A percentile compares a stretch with the other conserved stretches of the same genome.
phyloP scores from a whole-genome alignment of 768 basidiomycete species.

The Termitomyces titanicus region DNA sequence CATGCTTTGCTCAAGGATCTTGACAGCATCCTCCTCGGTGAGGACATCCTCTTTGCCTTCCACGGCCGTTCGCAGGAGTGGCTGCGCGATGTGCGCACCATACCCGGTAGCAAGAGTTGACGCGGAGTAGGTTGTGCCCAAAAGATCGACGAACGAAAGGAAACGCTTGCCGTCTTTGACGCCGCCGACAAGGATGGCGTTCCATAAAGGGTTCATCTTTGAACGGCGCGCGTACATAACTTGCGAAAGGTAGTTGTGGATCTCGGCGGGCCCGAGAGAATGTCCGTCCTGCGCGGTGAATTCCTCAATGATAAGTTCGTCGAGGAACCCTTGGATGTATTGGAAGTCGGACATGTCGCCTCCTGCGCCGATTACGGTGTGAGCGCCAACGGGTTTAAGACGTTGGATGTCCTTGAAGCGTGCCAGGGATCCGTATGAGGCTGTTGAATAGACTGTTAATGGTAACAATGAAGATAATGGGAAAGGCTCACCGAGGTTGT shows the following conservation, averaged over 20 bases:
- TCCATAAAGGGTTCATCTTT: constrained; percentile 95
- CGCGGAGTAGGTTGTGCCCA: constrained; percentile 94
- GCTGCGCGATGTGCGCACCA: constrained; percentile 90
- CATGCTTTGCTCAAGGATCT: constrained; percentile 83
- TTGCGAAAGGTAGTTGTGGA: constrained; percentile 89
- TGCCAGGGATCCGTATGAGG: constrained; percentile 95
- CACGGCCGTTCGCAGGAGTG: constrained; percentile 85
- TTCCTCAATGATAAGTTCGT: constrained; percentile 76
- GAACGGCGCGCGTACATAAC: constrained; percentile 87
- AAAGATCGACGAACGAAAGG: constrained; percentile 89
- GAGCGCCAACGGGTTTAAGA: constrained; percentile 76
- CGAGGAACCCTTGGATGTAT: constrained; percentile 77
- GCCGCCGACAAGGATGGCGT: constrained; percentile 89
- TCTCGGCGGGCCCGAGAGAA: constrained; percentile 77
- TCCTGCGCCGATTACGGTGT: constrained; percentile 86
- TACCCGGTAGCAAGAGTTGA: constrained; percentile 95
- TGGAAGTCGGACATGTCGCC: constrained; percentile 99
- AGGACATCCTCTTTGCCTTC: constrained; percentile 75
- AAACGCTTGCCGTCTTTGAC: constrained; percentile 83
- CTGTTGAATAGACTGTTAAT: constrained; percentile 32
- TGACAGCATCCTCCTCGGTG: constrained; percentile 73
- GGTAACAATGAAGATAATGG: not conserved
- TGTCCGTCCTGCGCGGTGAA: constrained; percentile 82
- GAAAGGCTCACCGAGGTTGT: constrained; percentile 77
- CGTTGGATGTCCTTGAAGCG: constrained; percentile 94